Evolutionary conservation across 2,329 filamentous ascomycete species (phyloP).

Genomic region (Monosporascus sp.): DNA sequence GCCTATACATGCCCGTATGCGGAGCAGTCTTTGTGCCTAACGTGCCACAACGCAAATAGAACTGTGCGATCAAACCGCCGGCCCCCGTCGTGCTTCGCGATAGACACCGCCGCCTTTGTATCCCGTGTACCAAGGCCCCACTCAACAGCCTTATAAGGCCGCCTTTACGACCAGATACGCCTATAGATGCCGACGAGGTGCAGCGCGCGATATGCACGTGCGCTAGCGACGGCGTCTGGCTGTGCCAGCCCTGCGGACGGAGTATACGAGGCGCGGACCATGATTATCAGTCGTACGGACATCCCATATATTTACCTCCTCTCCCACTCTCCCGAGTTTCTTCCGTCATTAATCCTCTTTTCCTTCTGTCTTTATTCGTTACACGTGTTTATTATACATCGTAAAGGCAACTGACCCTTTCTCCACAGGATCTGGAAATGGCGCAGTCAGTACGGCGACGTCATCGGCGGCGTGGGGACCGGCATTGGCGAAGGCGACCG

Average conservation of each 20-base stretch:
- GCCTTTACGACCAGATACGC: conserved; percentile 35
- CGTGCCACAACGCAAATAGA: conserved; percentile 45
- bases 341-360: not conserved
- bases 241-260: conserved; percentile 79
- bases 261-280: conserved; percentile 57
- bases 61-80: conserved; percentile 83
- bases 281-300: conserved; percentile 52
- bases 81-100: conserved; percentile 60
- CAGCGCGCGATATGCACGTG: conserved; percentile 50
- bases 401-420: conserved; percentile 1
- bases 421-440: conserved; percentile 71
- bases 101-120: conserved; percentile 77
- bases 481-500: conserved; percentile 85
- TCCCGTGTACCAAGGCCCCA: conserved; percentile 67
- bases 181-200: conserved; percentile 52
- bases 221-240: conserved; percentile 61
- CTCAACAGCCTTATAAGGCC: conserved; percentile 50
- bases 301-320: not conserved
- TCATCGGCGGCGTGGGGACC: conserved; percentile 74
- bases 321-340: too few species aligned
- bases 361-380: not conserved
- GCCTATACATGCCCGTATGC: not conserved
- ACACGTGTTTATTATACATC: not conserved
- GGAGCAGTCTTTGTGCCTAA: conserved; percentile 1
- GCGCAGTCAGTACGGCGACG: conserved; percentile 78